Evolutionary conservation across 495 filamentous ascomycete genomes (phyloP), one percentile per base, ranked within the genome.

Genomic region (Neurospora sp.): DNA sequence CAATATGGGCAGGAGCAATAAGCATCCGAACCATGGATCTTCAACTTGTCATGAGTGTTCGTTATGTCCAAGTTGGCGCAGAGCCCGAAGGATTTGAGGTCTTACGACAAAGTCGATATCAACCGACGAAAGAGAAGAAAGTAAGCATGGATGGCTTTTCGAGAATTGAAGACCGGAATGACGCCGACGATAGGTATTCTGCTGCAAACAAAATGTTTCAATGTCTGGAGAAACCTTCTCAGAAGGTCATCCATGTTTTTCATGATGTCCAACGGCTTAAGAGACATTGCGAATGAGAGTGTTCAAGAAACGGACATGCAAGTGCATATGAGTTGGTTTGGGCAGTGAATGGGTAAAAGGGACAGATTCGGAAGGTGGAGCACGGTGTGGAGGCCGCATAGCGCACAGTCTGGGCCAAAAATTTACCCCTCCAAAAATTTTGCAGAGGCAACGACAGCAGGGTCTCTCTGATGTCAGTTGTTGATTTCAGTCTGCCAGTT

Each of bases 341-440:
- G 53, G 14, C 27, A 35, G 53, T 66, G 27, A 37, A 66, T 66
- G 53, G 53, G 53, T 18, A 66, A 66, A 66, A 66, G 53, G 3
- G 14, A 66, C 53, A 16, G 11, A 66, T 66, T 16, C 1, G 53
- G 44, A 40, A 38, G 59, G 68, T 70, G 71, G 71, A 38, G 42
- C 44, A 75, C 74, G 53, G 74, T 75, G 42, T 40, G 42, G 1
- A 61, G 1, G 1, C 1, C 20, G n/a, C 3, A 2, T 1, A 1
- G 6, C 31, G 70, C 70, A 71, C 70, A 20, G 42, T 71, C 10
- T 59, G 70, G 31, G 42, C 42, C 9, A 71, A 42, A 71, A 59
- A 7, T 35, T 35, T 48, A 71, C 42, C 70, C 70, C 48, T 71
- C 69, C 75, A 75, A 75, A 76, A 71, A 59, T 73, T 76, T 71